Evolutionary conservation across 257 asterid species (phyloP).

Genomic region (Asclepias syriaca): DNA sequence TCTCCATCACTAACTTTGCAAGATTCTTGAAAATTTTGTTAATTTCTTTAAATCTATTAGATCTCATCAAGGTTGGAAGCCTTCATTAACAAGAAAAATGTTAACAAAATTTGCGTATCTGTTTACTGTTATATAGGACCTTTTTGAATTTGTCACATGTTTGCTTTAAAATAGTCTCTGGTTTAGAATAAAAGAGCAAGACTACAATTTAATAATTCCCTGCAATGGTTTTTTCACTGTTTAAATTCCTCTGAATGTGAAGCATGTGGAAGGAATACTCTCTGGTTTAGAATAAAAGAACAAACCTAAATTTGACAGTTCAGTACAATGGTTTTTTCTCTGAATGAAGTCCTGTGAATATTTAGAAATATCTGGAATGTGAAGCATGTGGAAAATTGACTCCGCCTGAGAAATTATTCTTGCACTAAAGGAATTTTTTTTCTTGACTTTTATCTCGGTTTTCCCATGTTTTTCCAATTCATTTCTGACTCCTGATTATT

Average conservation of each 20-base stretch:
- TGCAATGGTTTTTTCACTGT: too few species aligned
- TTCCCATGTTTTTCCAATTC: background rate
- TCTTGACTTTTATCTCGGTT: background rate
- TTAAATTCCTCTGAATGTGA: too few species aligned
- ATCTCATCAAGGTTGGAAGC: too few species aligned
- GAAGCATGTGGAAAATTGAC: background rate
- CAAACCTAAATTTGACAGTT: background rate
- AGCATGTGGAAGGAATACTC: background rate
- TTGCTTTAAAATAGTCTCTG: too few species aligned
- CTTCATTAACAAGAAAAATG: too few species aligned
- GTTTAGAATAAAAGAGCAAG: slow-evolving; percentile 3
- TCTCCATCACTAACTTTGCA: too few species aligned
- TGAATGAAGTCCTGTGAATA: background rate
- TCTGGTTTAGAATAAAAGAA: slow-evolving; percentile 7
- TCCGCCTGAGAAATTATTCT: background rate
- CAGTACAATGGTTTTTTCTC: background rate
- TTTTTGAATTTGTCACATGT: too few species aligned
- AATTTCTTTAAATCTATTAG: too few species aligned
- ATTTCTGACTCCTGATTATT: background rate
- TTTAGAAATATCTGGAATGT: background rate
- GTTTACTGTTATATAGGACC: too few species aligned
- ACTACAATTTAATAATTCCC: too few species aligned
- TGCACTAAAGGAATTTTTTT: background rate
- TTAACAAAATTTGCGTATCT: too few species aligned
- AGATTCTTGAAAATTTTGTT: too few species aligned